A percentile compares a stretch with the other conserved stretches of the same genome.
Conservation (phyloP, 1,284 basidiomycete genomes). For the Jaminaea rosea region DNA sequence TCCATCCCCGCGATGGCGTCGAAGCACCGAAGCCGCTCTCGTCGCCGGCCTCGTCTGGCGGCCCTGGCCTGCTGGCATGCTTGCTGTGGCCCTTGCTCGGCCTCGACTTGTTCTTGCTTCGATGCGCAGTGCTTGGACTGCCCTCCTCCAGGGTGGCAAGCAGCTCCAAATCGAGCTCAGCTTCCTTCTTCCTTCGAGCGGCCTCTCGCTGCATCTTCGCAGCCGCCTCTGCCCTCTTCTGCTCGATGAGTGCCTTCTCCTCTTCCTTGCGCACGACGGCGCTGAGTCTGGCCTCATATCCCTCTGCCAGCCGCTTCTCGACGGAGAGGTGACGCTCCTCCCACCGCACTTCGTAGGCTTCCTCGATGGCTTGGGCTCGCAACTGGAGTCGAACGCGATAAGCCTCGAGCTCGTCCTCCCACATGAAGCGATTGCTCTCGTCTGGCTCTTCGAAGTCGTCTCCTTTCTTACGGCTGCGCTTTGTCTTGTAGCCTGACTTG, state of each 20-base stretch:
- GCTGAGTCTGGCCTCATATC: conserved; percentile 31
- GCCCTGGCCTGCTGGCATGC: not conserved
- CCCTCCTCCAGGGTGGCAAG: conserved; percentile 34
- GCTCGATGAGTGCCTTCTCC: conserved; percentile 20
- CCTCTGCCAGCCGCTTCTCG: conserved; percentile 23
- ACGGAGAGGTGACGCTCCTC: conserved; percentile 20
- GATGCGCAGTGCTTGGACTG: not conserved
- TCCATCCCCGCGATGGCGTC: not conserved
- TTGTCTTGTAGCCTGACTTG: too few species aligned
- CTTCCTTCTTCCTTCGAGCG: conserved; percentile 23
- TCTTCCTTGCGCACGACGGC: conserved; percentile 22
- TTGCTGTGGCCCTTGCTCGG: not conserved
- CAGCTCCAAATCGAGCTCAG: conserved; percentile 40
- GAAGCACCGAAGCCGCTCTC: not conserved
- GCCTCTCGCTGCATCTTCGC: conserved; percentile 15
- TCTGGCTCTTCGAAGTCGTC: too few species aligned
- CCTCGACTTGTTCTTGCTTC: not conserved
- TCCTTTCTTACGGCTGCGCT: too few species aligned
- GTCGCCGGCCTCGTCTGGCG: not conserved
- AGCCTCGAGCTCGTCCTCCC: conserved; percentile 28
- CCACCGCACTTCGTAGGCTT: conserved; percentile 15
- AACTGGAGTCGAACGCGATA: conserved; percentile 24
- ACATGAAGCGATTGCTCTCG: conserved; percentile 21
- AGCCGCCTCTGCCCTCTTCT: conserved; percentile 10
- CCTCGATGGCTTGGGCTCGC: conserved; percentile 23